These are phyloP conservation scores for Phytophthora litchii DNA, from an alignment of 352 stramenopile genomes.

Conservation along the genomic window DNA sequence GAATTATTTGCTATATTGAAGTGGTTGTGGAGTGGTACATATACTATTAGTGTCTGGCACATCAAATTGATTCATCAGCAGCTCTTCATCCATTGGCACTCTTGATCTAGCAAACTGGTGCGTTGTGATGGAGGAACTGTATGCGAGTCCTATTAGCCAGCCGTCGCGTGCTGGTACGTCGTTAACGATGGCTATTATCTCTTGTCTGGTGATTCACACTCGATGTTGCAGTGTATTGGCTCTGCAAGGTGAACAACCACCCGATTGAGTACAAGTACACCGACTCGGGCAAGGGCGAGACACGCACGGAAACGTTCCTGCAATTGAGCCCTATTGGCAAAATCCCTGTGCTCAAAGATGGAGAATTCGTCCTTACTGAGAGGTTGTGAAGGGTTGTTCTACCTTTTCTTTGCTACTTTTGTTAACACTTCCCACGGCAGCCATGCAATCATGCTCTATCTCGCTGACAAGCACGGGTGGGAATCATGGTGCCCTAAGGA, in stretches of 20 bases:
- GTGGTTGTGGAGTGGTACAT: neutral
- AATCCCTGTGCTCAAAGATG: constrained; percentile 73
- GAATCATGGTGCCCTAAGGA: constrained; percentile 64
- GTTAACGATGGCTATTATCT: neutral
- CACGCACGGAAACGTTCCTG: constrained; percentile 55
- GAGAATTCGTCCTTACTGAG: constrained; percentile 69
- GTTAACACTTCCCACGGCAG: constrained; percentile 22
- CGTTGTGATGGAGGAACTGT: constrained; percentile 56
- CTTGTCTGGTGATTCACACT: neutral
- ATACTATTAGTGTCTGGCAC: constrained; percentile 1
- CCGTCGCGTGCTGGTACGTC: constrained; percentile 56
- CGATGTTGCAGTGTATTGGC: constrained; percentile 54
- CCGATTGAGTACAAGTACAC: constrained; percentile 64
- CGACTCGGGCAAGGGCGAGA: constrained; percentile 56
- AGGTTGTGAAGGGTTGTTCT: constrained; percentile 35
- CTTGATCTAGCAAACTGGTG: neutral
- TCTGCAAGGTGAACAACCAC: constrained; percentile 76
- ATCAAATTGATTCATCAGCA: constrained; percentile 36
- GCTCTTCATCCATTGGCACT: too few species aligned
- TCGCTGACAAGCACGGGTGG: constrained; percentile 74
- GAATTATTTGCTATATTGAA: too few species aligned
- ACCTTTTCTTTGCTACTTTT: neutral
- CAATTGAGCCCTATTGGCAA: constrained; percentile 67
- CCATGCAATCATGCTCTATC: constrained; percentile 80
- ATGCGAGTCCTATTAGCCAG: constrained; percentile 67